These are phyloP conservation scores for Xerocomus spinulosus DNA, from an alignment of 768 basidiomycete genomes.

Conservation along the genomic window DNA sequence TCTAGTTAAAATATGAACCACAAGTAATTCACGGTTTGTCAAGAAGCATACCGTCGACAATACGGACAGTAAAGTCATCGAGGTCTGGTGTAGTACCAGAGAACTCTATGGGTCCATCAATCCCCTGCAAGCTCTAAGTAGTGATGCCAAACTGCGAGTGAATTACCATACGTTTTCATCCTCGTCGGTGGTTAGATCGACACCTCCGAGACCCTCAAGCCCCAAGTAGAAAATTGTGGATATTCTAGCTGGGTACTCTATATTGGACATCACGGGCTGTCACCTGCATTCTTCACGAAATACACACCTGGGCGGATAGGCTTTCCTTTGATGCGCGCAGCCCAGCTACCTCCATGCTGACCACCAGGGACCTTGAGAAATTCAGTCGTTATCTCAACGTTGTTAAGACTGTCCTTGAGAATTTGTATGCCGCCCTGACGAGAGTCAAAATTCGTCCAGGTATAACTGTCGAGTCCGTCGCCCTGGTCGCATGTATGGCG, in stretches of 20 bases:
- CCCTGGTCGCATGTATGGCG: conserved; percentile 89
- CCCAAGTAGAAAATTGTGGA: conserved; percentile 87
- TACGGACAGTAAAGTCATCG: conserved; percentile 75
- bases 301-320: conserved; percentile 60
- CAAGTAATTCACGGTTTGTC: not conserved
- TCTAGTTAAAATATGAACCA: conserved; percentile 37
- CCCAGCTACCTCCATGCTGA: conserved; percentile 84
- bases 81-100: conserved; percentile 72
- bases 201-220: conserved; percentile 77
- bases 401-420: conserved; percentile 75
- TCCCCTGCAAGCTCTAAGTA: conserved; percentile 49
- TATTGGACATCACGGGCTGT: conserved; percentile 25
- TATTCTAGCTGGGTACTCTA: conserved; percentile 51
- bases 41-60: conserved; percentile 71
- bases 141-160: not conserved
- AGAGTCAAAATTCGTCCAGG: conserved; percentile 84
- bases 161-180: conserved; percentile 58
- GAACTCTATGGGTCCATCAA: conserved; percentile 65
- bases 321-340: conserved; percentile 74
- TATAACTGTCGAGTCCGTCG: conserved; percentile 76
- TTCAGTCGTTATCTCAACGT: conserved; percentile 79
- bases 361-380: conserved; percentile 85
- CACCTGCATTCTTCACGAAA: not conserved
- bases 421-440: conserved; percentile 84
- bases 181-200: conserved; percentile 77